A percentile compares a stretch with the other conserved stretches of the same genome.
Conservation (phyloP, 2,329 filamentous ascomycete genomes). For the Lecanicillium sp. region DNA sequence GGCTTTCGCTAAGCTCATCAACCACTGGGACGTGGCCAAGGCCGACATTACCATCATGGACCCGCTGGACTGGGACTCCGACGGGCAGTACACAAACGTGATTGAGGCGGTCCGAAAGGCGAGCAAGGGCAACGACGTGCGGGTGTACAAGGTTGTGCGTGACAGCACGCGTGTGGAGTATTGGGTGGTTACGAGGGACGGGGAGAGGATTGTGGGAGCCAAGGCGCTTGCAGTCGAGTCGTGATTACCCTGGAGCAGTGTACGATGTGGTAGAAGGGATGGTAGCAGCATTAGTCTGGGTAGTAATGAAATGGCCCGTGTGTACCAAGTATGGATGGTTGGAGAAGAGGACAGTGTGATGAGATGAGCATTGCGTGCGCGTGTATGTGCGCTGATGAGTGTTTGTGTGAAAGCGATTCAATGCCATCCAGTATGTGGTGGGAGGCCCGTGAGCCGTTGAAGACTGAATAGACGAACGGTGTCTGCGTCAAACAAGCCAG, state of each 20-base stretch:
- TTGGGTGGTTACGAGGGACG: slow-evolving; percentile 64
- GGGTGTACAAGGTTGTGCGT: slow-evolving; percentile 65
- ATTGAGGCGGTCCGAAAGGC: slow-evolving; percentile 63
- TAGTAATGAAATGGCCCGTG: neutral
- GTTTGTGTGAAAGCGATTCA: too few species aligned
- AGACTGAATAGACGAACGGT: too few species aligned
- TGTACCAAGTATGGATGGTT: neutral
- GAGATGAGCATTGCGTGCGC: neutral
- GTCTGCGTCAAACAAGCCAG: too few species aligned
- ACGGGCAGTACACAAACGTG: slow-evolving; percentile 62
- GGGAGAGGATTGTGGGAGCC: slow-evolving; percentile 63
- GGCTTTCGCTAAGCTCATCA: slow-evolving; percentile 64
- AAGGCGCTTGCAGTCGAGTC: slow-evolving; percentile 72
- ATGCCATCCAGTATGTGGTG: too few species aligned
- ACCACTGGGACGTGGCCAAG: slow-evolving; percentile 45
- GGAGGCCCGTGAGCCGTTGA: too few species aligned
- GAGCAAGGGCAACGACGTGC: slow-evolving; percentile 59
- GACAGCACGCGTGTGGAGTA: slow-evolving; percentile 66
- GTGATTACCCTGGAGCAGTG: neutral
- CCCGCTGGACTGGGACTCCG: slow-evolving; percentile 65
- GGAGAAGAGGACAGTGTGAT: neutral
- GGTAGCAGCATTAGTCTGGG: neutral
- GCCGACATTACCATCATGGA: slow-evolving; percentile 60
- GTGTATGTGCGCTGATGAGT: neutral
- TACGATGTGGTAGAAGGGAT: neutral